Base-by-base conservation (phyloP, 768 basidiomycete genomes). In the Phylloporus rhodoxanthus region DNA sequence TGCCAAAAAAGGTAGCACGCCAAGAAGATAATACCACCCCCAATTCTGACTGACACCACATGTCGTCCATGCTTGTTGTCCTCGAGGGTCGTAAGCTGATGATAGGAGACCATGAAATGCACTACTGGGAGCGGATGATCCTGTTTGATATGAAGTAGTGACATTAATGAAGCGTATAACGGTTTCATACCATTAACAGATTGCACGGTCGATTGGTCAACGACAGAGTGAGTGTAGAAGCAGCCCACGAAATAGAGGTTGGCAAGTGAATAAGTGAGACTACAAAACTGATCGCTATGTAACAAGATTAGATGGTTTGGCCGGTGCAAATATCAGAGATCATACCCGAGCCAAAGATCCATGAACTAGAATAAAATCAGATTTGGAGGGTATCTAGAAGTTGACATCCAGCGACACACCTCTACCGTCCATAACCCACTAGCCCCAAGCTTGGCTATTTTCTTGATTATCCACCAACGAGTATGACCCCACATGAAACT, bases 291-390 rank as follows among this genome's bases (percentile, higher is more conserved):
- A 60, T 92, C 90, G 13, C 87, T 90, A 59, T 34, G 21, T 11
- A 13, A 50, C 9, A 25, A 19, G 11, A 41, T 60, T 48, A 61
- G 50, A 52, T 20, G 15, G 14, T 25, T 39, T 47, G 9, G 8
- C 2, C 43, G 23, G 37, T 28, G 21, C 8, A 39, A 36, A 20
- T 9, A 3, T 42, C 32, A 2, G 26, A 13, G 45, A 23, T 61
- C 77, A 47, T 65, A 87, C 87, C 87, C 90, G 64, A 91, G 74
- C 90, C 90, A 92, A 80, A 91, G 89, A 72, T 91, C 90, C 14
- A 83, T 69, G 63, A 92, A 92, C 83, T 87, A 49, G 1, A 38
- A 43, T 23, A 30, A 15, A 26, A 44, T 56, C 52, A 53, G 52
- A 51, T 28, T 40, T 33, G 2, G 26, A 43, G 28, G 34, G 13